A percentile compares a stretch with the other conserved stretches of the same genome.
Conservation (phyloP, 192 early-diverging fungal species). For the Powellomyces hirtus region DNA sequence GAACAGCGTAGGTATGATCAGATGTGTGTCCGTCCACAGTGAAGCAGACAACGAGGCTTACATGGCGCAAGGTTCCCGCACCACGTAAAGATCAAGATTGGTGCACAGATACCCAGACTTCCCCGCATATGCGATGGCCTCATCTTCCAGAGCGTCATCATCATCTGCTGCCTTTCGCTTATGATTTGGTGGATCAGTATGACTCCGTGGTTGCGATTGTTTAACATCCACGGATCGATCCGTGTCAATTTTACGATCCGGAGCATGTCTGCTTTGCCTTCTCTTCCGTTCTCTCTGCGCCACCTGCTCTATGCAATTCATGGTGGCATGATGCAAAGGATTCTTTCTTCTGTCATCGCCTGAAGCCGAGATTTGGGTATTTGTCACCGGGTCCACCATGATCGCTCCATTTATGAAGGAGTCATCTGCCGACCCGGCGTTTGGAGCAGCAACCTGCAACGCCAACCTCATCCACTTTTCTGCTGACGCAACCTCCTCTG, state of each 20-base stretch:
- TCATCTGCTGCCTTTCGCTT: background rate
- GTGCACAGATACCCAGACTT: slow-evolving; percentile 72
- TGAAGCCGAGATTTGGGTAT: slow-evolving; percentile 46
- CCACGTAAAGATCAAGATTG: slow-evolving; percentile 76
- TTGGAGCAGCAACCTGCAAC: background rate
- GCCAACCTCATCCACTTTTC: slow-evolving; percentile 16
- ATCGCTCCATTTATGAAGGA: slow-evolving; percentile 50
- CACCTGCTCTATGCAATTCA: slow-evolving; percentile 72
- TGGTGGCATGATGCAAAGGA: slow-evolving; percentile 75
- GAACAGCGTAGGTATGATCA: slow-evolving; percentile 17
- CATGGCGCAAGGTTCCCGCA: slow-evolving; percentile 88
- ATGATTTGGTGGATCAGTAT: too few species aligned
- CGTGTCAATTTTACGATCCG: background rate
- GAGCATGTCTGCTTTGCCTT: background rate
- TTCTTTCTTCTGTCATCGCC: slow-evolving; percentile 51
- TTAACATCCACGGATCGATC: too few species aligned
- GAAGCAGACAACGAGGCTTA: slow-evolving; percentile 29
- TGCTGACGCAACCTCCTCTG: slow-evolving; percentile 4
- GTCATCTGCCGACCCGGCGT: background rate
- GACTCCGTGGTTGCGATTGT: too few species aligned
- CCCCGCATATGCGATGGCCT: background rate
- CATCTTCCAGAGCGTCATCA: background rate
- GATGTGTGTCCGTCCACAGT: background rate
- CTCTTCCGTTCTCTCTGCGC: slow-evolving; percentile 53
- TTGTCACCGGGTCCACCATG: slow-evolving; percentile 55